Conservation (phyloP, 1,139 yeast genomes). For the Geotrichum klebahnii region DNA sequence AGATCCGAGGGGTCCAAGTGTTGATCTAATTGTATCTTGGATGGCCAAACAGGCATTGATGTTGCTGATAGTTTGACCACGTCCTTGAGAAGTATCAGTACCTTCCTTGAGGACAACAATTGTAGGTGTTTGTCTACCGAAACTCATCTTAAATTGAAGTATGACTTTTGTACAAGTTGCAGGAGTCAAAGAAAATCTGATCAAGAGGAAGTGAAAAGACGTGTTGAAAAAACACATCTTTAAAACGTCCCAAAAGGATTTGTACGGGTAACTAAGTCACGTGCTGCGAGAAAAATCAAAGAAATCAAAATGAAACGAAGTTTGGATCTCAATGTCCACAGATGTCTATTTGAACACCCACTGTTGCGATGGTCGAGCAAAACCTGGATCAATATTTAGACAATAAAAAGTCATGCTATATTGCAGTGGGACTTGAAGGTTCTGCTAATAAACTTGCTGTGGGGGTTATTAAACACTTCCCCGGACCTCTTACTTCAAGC, state of each 20-base stretch:
- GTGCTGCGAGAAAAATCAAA: too few species aligned
- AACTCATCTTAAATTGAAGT: conserved; percentile 55
- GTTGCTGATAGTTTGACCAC: conserved; percentile 89
- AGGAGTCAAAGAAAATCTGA: conserved; percentile 1
- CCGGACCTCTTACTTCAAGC: conserved; percentile 41
- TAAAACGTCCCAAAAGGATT: not conserved
- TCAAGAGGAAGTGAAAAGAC: conserved; percentile 9
- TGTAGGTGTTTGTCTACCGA: conserved; percentile 91
- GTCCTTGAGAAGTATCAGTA: conserved; percentile 93
- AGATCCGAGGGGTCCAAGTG: conserved; percentile 95
- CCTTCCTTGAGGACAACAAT: conserved; percentile 97
- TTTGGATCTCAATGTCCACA: not conserved
- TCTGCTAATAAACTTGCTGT: conserved; percentile 95
- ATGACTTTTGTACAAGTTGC: not conserved
- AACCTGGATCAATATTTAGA: conserved; percentile 28
- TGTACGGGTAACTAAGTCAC: conserved; percentile 10
- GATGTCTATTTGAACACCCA: too few species aligned
- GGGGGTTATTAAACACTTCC: conserved; percentile 74
- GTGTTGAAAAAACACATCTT: conserved; percentile 4
- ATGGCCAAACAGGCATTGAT: conserved; percentile 96
- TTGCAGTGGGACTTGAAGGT: conserved; percentile 91
- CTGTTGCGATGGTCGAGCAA: too few species aligned
- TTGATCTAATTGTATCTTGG: conserved; percentile 90
- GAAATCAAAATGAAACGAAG: not conserved
- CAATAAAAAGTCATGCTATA: conserved; percentile 31